phyloP scores from a whole-genome alignment of 2,329 filamentous ascomycete species.

The Cercospora beticola region DNA sequence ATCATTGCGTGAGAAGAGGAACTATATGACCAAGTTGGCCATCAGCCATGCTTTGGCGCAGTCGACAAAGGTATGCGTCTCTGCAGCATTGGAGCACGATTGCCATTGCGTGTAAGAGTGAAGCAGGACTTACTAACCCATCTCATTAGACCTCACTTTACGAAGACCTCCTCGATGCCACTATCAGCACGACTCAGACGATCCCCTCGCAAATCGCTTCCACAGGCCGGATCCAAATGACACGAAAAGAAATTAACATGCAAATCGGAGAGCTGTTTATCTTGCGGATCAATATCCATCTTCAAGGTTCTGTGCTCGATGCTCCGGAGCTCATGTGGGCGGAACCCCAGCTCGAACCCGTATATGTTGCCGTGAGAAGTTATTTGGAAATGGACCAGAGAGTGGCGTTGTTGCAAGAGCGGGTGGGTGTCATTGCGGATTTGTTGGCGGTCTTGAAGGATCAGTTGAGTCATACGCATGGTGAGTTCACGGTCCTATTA shows the following conservation, averaged over 20 bases:
- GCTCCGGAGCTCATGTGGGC: constrained; percentile 98
- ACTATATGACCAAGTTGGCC: constrained; percentile 97
- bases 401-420: constrained; percentile 82
- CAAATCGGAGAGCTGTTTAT: constrained; percentile 99
- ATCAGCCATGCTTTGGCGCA: constrained; percentile 95
- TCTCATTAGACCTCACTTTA: constrained; percentile 76
- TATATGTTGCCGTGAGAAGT: constrained; percentile 91
- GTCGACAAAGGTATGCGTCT: constrained; percentile 74
- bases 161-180: constrained; percentile 90
- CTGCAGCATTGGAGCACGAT: not conserved
- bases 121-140: not conserved
- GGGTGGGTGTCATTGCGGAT: constrained; percentile 90
- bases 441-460: constrained; percentile 90
- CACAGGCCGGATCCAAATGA: constrained; percentile 88
- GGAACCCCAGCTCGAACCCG: constrained; percentile 91
- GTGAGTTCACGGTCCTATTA: constrained; percentile 35
- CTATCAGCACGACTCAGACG: constrained; percentile 88
- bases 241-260: constrained; percentile 93
- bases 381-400: constrained; percentile 99
- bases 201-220: constrained; percentile 89
- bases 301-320: constrained; percentile 94
- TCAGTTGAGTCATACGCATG: constrained; percentile 89
- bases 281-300: constrained; percentile 93
- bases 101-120: not conserved
- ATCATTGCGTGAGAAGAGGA: constrained; percentile 85